These are phyloP conservation scores for Phytophthora sp. DNA, from an alignment of 352 stramenopile genomes.

Conservation along the genomic window DNA sequence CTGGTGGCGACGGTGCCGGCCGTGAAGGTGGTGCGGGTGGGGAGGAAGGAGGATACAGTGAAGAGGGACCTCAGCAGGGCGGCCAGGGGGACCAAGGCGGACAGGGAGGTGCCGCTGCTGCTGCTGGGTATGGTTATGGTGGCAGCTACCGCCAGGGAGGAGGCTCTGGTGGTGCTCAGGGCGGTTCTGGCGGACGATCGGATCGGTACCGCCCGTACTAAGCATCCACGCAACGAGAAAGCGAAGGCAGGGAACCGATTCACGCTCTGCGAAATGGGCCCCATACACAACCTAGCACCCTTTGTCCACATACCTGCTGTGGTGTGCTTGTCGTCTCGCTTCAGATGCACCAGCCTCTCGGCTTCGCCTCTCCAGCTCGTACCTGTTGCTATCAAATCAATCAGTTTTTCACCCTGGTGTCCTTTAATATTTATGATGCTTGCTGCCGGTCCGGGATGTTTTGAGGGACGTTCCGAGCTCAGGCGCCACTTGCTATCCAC, in stretches of 20 bases:
- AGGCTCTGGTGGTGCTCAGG: conserved; percentile 48
- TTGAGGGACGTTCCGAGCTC: no score
- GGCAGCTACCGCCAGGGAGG: conserved; percentile 69
- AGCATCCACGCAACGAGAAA: conserved; percentile 32
- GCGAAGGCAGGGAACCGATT: conserved; percentile 19
- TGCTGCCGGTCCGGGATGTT: background rate
- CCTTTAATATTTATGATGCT: conserved; percentile 16
- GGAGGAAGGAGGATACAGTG: conserved; percentile 44
- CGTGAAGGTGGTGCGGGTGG: conserved; percentile 39
- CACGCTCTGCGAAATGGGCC: background rate
- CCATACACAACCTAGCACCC: conserved; percentile 6
- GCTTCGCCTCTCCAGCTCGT: conserved; percentile 23
- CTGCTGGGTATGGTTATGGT: conserved; percentile 41
- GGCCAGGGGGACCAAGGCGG: conserved; percentile 49
- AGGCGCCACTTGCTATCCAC: conserved; percentile 45
- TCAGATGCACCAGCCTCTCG: conserved; percentile 8
- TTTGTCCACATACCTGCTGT: conserved; percentile 14
- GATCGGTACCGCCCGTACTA: conserved; percentile 89
- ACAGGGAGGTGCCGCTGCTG: conserved; percentile 1
- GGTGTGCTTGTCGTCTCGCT: conserved; percentile 16
- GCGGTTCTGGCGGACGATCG: conserved; percentile 66
- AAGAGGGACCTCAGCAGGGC: conserved; percentile 32
- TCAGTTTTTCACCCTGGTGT: conserved; percentile 29
- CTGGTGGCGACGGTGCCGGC: conserved; percentile 29
- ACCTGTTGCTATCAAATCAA: conserved; percentile 42